Evolutionary conservation across 1,139 yeast species (phyloP).

Genomic region (Yamadazyma diddensiae): DNA sequence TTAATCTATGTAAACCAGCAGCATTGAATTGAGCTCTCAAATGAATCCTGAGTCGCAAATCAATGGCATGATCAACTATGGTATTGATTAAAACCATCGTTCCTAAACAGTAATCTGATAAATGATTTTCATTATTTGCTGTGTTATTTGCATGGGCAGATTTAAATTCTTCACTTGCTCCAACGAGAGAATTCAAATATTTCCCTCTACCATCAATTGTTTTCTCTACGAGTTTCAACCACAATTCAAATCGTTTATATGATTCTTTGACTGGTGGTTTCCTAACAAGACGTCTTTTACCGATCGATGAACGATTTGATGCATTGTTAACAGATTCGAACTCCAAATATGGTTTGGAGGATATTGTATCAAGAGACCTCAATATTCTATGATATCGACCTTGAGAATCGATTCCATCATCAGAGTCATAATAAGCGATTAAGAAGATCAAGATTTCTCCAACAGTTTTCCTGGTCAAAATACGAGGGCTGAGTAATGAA

Average conservation of each 20-base stretch:
- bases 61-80: constrained; percentile 63
- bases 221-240: constrained; percentile 72
- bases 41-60: constrained; percentile 66
- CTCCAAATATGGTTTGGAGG: constrained; percentile 61
- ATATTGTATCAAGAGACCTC: constrained; percentile 59
- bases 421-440: constrained; percentile 39
- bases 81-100: constrained; percentile 77
- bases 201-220: constrained; percentile 87
- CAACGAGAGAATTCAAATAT: constrained; percentile 80
- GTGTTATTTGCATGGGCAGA: constrained; percentile 48
- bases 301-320: constrained; percentile 1
- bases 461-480: constrained; percentile 75
- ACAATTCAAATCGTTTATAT: constrained; percentile 71
- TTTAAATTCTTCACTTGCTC: constrained; percentile 86
- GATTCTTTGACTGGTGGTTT: constrained; percentile 38
- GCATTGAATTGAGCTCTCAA: constrained; percentile 73
- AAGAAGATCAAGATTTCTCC: constrained; percentile 66
- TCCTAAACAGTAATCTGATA: constrained; percentile 76
- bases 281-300: constrained; percentile 33
- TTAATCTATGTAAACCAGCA: constrained; percentile 68
- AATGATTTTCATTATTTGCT: constrained; percentile 51
- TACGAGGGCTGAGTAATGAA: constrained; percentile 52
- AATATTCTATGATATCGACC: constrained; percentile 63
- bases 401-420: constrained; percentile 25
- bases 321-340: constrained; percentile 19